Conservation (phyloP, 176 grass and related monocot species). For the Aechmea fasciata region DNA sequence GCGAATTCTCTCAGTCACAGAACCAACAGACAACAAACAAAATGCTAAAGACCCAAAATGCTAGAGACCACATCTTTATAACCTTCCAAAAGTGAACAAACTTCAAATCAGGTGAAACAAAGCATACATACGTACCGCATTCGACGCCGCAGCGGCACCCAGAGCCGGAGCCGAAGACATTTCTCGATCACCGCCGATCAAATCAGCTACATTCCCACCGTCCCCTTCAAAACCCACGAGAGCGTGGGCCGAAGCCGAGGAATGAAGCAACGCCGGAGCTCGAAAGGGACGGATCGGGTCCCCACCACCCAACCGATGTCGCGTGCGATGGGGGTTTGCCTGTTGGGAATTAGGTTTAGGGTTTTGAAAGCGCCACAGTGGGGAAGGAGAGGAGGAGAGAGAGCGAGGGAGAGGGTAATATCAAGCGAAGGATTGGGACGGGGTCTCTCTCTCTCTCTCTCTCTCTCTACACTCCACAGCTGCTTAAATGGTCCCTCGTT, state of each 20-base stretch:
- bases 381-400: neutral
- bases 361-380: constrained; percentile 8
- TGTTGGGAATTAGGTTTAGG: constrained; percentile 34
- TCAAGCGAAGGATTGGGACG: neutral
- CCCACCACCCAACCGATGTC: constrained; percentile 25
- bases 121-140: constrained; percentile 26
- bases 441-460: too few relatives aligned
- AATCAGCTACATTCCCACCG: constrained; percentile 27
- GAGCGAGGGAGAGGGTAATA: neutral
- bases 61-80: too few relatives aligned
- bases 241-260: constrained; percentile 14
- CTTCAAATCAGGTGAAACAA: too few relatives aligned
- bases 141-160: constrained; percentile 12
- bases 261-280: neutral
- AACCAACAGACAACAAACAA: too few relatives aligned
- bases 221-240: too few relatives aligned
- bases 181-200: constrained; percentile 23
- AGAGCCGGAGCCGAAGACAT: constrained; percentile 57
- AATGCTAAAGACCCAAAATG: too few relatives aligned
- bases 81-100: too few relatives aligned
- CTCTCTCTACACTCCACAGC: too few relatives aligned
- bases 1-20: too few relatives aligned
- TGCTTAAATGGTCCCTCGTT: too few relatives aligned
- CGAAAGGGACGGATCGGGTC: neutral
- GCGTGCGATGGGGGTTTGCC: constrained; percentile 38